A percentile compares a stretch with the other conserved stretches of the same genome.
phyloP scores from a whole-genome alignment of 495 filamentous ascomycete species.

The Trichoderma reesei region DNA sequence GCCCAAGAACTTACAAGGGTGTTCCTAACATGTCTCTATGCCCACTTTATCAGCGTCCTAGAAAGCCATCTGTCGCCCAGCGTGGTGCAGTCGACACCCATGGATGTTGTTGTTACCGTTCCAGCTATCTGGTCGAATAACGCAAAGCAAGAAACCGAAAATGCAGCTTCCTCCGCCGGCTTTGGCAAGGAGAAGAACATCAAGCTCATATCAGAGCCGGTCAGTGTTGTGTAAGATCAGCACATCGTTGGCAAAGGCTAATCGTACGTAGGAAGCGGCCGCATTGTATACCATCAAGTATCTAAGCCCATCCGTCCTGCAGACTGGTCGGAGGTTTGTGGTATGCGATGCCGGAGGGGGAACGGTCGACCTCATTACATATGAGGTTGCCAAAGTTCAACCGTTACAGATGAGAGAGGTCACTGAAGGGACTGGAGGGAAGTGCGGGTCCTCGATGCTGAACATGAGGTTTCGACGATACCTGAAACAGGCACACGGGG shows the following conservation, averaged over 20 bases:
- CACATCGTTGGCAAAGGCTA: background rate
- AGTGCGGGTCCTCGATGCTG: slow-evolving; percentile 31
- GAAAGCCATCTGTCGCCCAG: slow-evolving; percentile 22
- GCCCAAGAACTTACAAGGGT: slow-evolving; percentile 27
- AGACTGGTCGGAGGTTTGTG: slow-evolving; percentile 27
- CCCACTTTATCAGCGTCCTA: slow-evolving; percentile 23
- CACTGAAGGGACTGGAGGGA: slow-evolving; percentile 23
- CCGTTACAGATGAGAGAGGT: slow-evolving; percentile 27
- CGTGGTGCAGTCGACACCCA: slow-evolving; percentile 18
- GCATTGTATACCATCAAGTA: slow-evolving; percentile 43
- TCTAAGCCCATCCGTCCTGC: slow-evolving; percentile 12
- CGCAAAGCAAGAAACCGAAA: slow-evolving; percentile 37
- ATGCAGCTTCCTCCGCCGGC: slow-evolving; percentile 39
- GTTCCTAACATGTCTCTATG: slow-evolving; percentile 31
- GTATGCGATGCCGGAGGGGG: slow-evolving; percentile 51
- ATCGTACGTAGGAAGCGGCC: slow-evolving; percentile 36
- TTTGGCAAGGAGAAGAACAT: slow-evolving; percentile 37
- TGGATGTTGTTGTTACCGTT: slow-evolving; percentile 41
- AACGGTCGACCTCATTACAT: slow-evolving; percentile 42
- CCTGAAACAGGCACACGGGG: slow-evolving; percentile 21
- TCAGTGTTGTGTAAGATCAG: slow-evolving; percentile 9
- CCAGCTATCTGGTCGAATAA: slow-evolving; percentile 47
- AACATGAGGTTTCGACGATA: slow-evolving; percentile 29
- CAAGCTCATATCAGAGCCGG: slow-evolving; percentile 50
- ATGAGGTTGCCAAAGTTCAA: slow-evolving; percentile 5